Percentiles rank a stretch among this genome's conserved stretches.
These are phyloP conservation scores for Davidsoniella eucalypti DNA, from an alignment of 2,329 filamentous ascomycete species.

Conservation along the genomic window DNA sequence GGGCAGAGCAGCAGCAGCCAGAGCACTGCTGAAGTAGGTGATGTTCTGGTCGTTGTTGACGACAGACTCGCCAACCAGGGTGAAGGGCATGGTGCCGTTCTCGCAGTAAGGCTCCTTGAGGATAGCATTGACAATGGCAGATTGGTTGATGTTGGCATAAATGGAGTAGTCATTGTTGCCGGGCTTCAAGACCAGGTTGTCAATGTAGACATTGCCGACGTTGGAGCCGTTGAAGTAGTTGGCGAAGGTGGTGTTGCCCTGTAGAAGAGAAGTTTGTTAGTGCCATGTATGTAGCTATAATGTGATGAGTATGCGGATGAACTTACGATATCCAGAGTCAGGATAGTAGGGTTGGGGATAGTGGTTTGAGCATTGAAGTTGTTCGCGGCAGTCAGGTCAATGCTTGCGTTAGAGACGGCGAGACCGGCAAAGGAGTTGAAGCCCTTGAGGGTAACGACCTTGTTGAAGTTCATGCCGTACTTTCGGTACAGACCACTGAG, in stretches of 20 bases:
- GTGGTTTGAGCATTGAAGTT: constrained; percentile 45
- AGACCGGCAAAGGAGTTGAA: constrained; percentile 32
- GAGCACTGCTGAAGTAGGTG: constrained; percentile 38
- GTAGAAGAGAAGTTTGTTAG: constrained; percentile 3
- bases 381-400: constrained; percentile 22
- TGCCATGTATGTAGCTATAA: not conserved
- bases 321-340: constrained; percentile 48
- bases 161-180: constrained; percentile 41
- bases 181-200: constrained; percentile 40
- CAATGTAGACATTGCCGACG: constrained; percentile 40
- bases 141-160: constrained; percentile 35
- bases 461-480: constrained; percentile 38
- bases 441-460: constrained; percentile 35
- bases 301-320: not conserved
- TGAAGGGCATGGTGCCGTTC: constrained; percentile 36
- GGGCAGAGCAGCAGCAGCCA: constrained; percentile 33
- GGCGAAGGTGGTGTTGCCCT: constrained; percentile 48
- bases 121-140: constrained; percentile 28
- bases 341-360: constrained; percentile 47
- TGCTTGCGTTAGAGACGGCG: constrained; percentile 31
- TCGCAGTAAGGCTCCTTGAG: constrained; percentile 32
- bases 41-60: constrained; percentile 34
- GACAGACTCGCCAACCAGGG: constrained; percentile 36
- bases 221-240: constrained; percentile 34
- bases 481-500: constrained; percentile 32